These are phyloP conservation scores for Trichomonascus vanleenenianus DNA, from an alignment of 805 yeast genomes.

Conservation along the genomic window DNA sequence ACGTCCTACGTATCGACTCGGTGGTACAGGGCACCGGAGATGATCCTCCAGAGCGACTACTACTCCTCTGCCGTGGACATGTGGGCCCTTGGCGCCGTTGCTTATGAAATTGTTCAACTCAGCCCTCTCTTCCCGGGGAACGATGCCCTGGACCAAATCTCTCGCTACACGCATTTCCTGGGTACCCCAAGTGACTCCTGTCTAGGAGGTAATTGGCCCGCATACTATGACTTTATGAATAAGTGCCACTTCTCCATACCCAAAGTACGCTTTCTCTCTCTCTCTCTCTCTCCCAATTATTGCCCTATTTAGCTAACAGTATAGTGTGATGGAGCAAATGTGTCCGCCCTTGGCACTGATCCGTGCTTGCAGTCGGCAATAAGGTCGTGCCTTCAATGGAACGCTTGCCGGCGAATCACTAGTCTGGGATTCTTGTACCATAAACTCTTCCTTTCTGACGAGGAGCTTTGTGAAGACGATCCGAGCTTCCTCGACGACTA, in stretches of 20 bases:
- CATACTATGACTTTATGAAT: constrained; percentile 7
- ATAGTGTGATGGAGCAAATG: no score
- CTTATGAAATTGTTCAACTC: constrained; percentile 76
- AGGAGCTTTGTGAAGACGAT: no score
- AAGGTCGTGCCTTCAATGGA: constrained; percentile 58
- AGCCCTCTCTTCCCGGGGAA: constrained; percentile 79
- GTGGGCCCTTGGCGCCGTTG: constrained; percentile 90
- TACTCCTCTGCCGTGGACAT: constrained; percentile 79
- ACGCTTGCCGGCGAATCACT: constrained; percentile 41
- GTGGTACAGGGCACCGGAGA: constrained; percentile 95
- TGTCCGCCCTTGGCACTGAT: no score
- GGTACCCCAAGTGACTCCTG: constrained; percentile 56
- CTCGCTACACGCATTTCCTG: constrained; percentile 55
- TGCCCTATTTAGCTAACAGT: no score
- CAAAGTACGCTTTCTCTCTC: no score
- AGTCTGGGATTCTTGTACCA: constrained; percentile 13
- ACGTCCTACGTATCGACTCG: constrained; percentile 91
- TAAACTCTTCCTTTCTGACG: background rate
- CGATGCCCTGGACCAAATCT: constrained; percentile 70
- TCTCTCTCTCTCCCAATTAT: no score
- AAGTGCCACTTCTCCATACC: background rate
- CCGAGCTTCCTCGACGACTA: no score
- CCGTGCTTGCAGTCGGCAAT: constrained; percentile 1
- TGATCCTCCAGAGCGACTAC: constrained; percentile 65
- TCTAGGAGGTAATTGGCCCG: constrained; percentile 13